A percentile compares a stretch with the other conserved stretches of the same genome.
Evolutionary conservation across 441 rosid genomes (phyloP).

Genomic region (Codiaeum variegatum): DNA sequence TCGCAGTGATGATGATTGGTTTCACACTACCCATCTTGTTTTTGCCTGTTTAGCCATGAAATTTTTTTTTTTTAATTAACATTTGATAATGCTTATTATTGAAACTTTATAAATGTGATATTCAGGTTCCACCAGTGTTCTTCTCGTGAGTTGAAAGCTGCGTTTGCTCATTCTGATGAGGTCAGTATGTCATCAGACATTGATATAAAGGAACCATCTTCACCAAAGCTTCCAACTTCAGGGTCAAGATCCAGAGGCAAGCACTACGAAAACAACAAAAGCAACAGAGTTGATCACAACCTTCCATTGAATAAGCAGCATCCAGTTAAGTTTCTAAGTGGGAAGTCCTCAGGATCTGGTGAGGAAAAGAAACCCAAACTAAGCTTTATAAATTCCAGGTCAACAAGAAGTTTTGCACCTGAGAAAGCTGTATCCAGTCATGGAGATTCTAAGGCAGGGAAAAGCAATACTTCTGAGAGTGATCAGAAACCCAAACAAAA

Average conservation of each 20-base stretch:
- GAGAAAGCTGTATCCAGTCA: slow-evolving; percentile 19
- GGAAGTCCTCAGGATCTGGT: slow-evolving; percentile 24
- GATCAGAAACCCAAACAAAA: slow-evolving; percentile 27
- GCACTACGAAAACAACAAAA: slow-evolving; percentile 34
- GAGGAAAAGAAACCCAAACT: slow-evolving; percentile 35
- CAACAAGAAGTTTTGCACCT: slow-evolving; percentile 26
- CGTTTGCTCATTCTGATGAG: slow-evolving; percentile 32
- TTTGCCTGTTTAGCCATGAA: neutral
- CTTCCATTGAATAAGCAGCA: slow-evolving; percentile 25
- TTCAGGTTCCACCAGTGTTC: slow-evolving; percentile 57
- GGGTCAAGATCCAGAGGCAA: slow-evolving; percentile 67
- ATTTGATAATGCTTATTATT: neutral
- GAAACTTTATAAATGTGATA: slow-evolving; percentile 10
- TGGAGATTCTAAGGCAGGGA: slow-evolving; percentile 18
- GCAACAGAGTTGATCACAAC: slow-evolving; percentile 24
- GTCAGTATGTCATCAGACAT: slow-evolving; percentile 21
- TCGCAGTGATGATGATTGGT: slow-evolving; percentile 60
- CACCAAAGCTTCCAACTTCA: slow-evolving; percentile 44
- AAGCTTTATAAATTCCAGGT: slow-evolving; percentile 26
- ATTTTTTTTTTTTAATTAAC: neutral
- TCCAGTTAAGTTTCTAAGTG: slow-evolving; percentile 32
- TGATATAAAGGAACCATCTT: slow-evolving; percentile 27
- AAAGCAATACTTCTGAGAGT: slow-evolving; percentile 34
- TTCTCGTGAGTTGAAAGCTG: slow-evolving; percentile 43
- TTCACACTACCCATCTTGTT: slow-evolving; percentile 31